phyloP scores from a whole-genome alignment of 805 yeast species.

The Candida argentea region DNA sequence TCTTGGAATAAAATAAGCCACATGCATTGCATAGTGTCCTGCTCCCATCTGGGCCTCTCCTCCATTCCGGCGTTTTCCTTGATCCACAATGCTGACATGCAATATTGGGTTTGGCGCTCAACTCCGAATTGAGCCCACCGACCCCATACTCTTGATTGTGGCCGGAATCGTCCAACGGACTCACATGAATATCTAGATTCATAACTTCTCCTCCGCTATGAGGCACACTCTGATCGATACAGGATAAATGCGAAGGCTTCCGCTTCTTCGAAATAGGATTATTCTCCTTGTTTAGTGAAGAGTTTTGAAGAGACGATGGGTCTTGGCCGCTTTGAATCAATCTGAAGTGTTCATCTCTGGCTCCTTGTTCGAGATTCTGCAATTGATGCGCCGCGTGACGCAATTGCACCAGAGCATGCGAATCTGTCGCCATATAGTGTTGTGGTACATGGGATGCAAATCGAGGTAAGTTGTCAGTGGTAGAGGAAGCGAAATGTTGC shows the following conservation, averaged over 20 bases:
- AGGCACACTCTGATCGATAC: background rate
- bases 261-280: background rate
- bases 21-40: constrained; percentile 12
- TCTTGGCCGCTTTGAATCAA: no score
- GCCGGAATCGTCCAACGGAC: background rate
- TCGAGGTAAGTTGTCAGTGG: no score
- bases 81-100: constrained; percentile 11
- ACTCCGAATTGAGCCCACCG: constrained; percentile 7
- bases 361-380: no score
- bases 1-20: constrained; percentile 10
- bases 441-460: no score
- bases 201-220: background rate
- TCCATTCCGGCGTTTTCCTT: constrained; percentile 12
- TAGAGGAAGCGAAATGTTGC: no score
- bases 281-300: background rate
- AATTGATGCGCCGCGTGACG: no score
- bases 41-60: constrained; percentile 11
- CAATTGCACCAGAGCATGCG: no score
- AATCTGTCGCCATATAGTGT: no score
- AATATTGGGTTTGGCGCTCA: constrained; percentile 3
- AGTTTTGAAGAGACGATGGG: no score
- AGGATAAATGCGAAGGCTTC: background rate
- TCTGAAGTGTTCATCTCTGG: no score
- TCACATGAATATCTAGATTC: background rate
- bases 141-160: background rate